Evolutionary conservation across 768 basidiomycete genomes (phyloP).

Genomic region (Lentinus tigrinus): DNA sequence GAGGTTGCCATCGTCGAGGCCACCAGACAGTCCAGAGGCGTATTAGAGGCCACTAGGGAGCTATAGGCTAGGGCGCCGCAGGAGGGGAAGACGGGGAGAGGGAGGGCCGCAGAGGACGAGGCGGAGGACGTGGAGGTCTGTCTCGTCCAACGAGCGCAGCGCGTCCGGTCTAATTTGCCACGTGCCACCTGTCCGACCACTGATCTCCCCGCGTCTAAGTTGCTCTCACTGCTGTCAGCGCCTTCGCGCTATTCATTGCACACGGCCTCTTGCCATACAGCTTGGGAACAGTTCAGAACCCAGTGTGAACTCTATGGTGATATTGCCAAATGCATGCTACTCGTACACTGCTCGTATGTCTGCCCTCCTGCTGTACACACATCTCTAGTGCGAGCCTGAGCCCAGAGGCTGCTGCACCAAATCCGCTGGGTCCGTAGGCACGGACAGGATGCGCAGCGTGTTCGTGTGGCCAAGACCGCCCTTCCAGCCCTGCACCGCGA

Average conservation of each 20-base stretch:
- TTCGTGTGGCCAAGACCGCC: constrained; percentile 96
- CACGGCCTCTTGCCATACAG: neutral
- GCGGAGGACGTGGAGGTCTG: constrained; percentile 1
- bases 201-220: neutral
- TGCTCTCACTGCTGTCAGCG: no score
- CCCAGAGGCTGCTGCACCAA: constrained; percentile 68
- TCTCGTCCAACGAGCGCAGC: constrained; percentile 1
- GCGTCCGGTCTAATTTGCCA: neutral
- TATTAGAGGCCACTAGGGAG: constrained; percentile 20
- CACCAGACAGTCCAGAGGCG: constrained; percentile 18
- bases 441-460: constrained; percentile 80
- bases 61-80: constrained; percentile 18
- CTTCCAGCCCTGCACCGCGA: constrained; percentile 99
- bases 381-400: constrained; percentile 16
- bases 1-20: constrained; percentile 41
- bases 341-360: constrained; percentile 16
- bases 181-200: constrained; percentile 5
- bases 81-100: neutral
- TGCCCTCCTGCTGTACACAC: neutral
- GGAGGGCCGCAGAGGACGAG: neutral
- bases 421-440: constrained; percentile 80
- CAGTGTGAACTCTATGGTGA: neutral
- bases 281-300: neutral
- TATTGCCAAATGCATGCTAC: constrained; percentile 8
- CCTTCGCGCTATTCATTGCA: no score